A percentile compares a stretch with the other conserved stretches of the same genome.
Evolutionary conservation across 2,329 filamentous ascomycete species (phyloP).

Genomic region (Fusarium piperis): DNA sequence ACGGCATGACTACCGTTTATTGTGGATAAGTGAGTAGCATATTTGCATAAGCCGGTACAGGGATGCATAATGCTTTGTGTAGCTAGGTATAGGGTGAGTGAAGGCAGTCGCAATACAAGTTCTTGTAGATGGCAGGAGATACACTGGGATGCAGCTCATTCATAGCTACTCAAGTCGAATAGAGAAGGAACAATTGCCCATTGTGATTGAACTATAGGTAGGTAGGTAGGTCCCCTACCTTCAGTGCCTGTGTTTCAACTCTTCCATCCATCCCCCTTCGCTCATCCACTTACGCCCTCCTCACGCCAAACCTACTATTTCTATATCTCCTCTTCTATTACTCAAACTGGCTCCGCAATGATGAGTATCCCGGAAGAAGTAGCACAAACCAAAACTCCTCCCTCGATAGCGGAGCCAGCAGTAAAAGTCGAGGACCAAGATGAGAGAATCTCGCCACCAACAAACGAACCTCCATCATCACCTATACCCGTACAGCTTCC

Average conservation of each 20-base stretch:
- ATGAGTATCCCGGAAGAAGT: slow-evolving; percentile 5
- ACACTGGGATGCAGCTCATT: background rate
- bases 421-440: slow-evolving; percentile 19
- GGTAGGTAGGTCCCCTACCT: background rate
- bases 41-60: background rate
- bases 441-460: background rate
- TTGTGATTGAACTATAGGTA: background rate
- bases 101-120: too few species aligned
- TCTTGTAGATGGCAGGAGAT: background rate
- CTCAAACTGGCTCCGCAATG: background rate
- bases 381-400: background rate
- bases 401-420: slow-evolving; percentile 11
- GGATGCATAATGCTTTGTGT: background rate
- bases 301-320: background rate
- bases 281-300: background rate
- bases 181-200: background rate
- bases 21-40: background rate
- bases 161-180: background rate
- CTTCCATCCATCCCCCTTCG: background rate
- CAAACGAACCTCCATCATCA: background rate
- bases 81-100: background rate
- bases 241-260: background rate
- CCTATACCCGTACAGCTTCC: background rate
- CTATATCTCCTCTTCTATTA: background rate
- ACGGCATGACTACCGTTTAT: background rate